A percentile compares a stretch with the other conserved stretches of the same genome.
These are phyloP conservation scores for Sarocladium brachiariae DNA, from an alignment of 2,329 filamentous ascomycete species.

Conservation along the genomic window DNA sequence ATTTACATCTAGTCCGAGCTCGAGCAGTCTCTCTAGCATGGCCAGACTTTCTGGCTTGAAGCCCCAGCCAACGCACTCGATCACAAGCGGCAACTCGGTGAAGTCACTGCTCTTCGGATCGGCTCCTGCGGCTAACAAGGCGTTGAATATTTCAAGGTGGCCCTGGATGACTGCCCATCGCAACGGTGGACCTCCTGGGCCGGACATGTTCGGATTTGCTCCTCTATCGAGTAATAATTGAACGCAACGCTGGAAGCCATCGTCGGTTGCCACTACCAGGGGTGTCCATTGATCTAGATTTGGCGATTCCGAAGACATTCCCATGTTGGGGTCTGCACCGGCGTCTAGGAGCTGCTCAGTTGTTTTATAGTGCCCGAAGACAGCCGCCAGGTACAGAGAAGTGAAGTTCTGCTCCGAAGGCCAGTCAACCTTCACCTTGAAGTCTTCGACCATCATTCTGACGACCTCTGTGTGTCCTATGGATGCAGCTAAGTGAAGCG, in stretches of 20 bases:
- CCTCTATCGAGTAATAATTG: slow-evolving; percentile 14
- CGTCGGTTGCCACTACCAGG: slow-evolving; percentile 11
- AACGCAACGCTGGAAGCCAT: slow-evolving; percentile 12
- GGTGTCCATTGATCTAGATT: slow-evolving; percentile 10
- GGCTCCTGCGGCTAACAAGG: slow-evolving; percentile 11
- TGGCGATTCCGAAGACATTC: slow-evolving; percentile 8
- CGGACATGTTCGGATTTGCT: slow-evolving; percentile 16
- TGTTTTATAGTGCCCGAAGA: slow-evolving; percentile 12
- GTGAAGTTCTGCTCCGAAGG: slow-evolving; percentile 9
- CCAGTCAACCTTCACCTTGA: slow-evolving; percentile 10
- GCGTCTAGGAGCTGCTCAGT: slow-evolving; percentile 7
- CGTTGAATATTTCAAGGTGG: slow-evolving; percentile 10
- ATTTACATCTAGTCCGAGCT: slow-evolving; percentile 4
- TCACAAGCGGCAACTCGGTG: neutral
- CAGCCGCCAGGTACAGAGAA: slow-evolving; percentile 11
- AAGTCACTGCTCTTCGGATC: neutral
- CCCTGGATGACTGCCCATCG: neutral
- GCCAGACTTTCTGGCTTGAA: neutral
- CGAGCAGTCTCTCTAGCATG: neutral
- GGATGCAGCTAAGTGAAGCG: neutral
- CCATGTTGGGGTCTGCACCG: slow-evolving; percentile 13
- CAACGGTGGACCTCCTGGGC: neutral
- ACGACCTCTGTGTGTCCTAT: neutral
- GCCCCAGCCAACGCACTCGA: neutral
- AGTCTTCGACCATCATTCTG: slow-evolving; percentile 11